These are phyloP conservation scores for Ceratobasidium sp. DNA, from an alignment of 1,284 basidiomycete genomes.

Conservation along the genomic window DNA sequence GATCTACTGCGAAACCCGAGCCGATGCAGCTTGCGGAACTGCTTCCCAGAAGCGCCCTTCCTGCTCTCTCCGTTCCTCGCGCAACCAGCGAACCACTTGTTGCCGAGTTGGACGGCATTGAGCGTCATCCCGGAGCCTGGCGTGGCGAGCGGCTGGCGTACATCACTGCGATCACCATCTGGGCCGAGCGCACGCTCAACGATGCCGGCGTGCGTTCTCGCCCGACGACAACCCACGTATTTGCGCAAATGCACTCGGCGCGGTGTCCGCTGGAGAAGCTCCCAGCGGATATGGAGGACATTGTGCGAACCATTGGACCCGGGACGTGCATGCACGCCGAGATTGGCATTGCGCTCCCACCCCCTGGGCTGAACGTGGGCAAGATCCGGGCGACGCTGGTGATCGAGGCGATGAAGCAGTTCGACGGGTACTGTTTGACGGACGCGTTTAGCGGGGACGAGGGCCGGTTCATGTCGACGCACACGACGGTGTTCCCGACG, in stretches of 20 bases:
- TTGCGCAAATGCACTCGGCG: slow-evolving; percentile 41
- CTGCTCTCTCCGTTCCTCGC: not conserved
- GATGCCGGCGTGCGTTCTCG: slow-evolving; percentile 27
- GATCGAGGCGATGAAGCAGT: slow-evolving; percentile 37
- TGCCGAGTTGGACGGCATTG: slow-evolving; percentile 11
- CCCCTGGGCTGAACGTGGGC: slow-evolving; percentile 26
- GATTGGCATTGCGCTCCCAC: slow-evolving; percentile 34
- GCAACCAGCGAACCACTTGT: slow-evolving; percentile 24
- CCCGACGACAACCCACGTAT: slow-evolving; percentile 38
- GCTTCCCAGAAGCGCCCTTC: slow-evolving; percentile 16
- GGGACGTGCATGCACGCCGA: slow-evolving; percentile 43
- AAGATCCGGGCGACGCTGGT: slow-evolving; percentile 38
- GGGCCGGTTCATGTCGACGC: slow-evolving; percentile 39
- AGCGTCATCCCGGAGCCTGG: slow-evolving; percentile 26
- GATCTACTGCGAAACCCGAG: slow-evolving; percentile 3
- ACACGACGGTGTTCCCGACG: slow-evolving; percentile 40
- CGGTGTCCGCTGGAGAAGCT: slow-evolving; percentile 26
- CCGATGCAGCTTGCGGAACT: slow-evolving; percentile 30
- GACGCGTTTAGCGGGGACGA: slow-evolving; percentile 37
- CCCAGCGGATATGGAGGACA: slow-evolving; percentile 35
- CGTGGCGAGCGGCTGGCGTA: slow-evolving; percentile 37
- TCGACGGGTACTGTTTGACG: slow-evolving; percentile 38
- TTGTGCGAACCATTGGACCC: slow-evolving; percentile 20
- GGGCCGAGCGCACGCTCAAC: slow-evolving; percentile 32
- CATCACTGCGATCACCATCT: slow-evolving; percentile 40